Percentiles rank a stretch among this genome's conserved stretches.
Conservation (phyloP, 495 filamentous ascomycete genomes). For the Jackrogersella multiformis region DNA sequence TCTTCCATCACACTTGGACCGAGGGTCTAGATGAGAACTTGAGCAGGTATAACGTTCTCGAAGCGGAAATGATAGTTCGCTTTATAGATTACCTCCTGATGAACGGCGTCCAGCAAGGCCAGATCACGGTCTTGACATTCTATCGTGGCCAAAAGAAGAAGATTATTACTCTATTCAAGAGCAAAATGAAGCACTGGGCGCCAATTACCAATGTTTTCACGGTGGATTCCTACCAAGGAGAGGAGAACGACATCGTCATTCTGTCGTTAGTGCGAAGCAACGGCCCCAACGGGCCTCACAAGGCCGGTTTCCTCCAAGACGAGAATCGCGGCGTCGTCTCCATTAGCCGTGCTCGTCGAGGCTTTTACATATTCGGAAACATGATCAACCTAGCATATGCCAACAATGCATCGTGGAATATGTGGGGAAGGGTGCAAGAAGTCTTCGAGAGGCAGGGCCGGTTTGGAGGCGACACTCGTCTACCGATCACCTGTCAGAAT, state of each 20-base stretch:
- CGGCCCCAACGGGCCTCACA: constrained; percentile 21
- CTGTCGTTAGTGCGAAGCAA: constrained; percentile 83
- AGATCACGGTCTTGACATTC: constrained; percentile 89
- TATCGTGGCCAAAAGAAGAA: constrained; percentile 86
- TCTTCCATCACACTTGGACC: constrained; percentile 75
- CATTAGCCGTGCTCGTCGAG: constrained; percentile 83
- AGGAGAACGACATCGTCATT: constrained; percentile 88
- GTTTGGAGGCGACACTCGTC: constrained; percentile 28
- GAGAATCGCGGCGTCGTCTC: constrained; percentile 88
- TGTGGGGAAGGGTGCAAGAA: constrained; percentile 51
- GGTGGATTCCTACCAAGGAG: constrained; percentile 93
- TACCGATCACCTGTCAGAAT: constrained; percentile 54
- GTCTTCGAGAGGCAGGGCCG: constrained; percentile 46
- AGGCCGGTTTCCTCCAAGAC: constrained; percentile 72
- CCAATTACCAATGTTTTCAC: constrained; percentile 74
- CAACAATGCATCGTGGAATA: constrained; percentile 45
- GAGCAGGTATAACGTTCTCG: constrained; percentile 76
- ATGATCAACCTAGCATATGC: constrained; percentile 59
- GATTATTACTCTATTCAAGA: constrained; percentile 63
- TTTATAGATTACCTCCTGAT: constrained; percentile 77
- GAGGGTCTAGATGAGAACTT: constrained; percentile 72
- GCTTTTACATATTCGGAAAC: constrained; percentile 91
- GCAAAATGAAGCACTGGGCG: constrained; percentile 59
- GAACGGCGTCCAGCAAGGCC: constrained; percentile 65
- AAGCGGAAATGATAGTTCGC: constrained; percentile 79